These are phyloP conservation scores for Xylaria sp. DNA, from an alignment of 2,329 filamentous ascomycete genomes.

Conservation along the genomic window DNA sequence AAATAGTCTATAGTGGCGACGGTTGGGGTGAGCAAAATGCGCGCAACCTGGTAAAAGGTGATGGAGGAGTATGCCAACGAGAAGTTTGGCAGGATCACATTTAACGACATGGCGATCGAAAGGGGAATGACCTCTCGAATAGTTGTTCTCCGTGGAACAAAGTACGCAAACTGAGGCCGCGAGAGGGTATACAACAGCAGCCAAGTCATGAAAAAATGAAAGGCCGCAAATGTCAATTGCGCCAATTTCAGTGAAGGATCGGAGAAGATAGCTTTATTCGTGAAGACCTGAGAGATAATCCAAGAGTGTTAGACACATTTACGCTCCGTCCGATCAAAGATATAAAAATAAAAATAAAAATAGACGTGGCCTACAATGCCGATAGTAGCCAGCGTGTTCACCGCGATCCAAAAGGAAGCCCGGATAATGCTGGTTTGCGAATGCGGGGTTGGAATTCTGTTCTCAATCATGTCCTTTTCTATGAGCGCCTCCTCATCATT, in stretches of 20 bases:
- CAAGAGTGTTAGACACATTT: slow-evolving; percentile 7
- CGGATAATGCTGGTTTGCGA: slow-evolving; percentile 45
- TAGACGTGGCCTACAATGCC: slow-evolving; percentile 57
- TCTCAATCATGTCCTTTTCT: slow-evolving; percentile 41
- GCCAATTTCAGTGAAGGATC: slow-evolving; percentile 64
- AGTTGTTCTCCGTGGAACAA: slow-evolving; percentile 60
- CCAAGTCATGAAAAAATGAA: slow-evolving; percentile 72
- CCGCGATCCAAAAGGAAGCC: slow-evolving; percentile 60
- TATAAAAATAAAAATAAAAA: no score
- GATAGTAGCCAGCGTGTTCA: slow-evolving; percentile 68
- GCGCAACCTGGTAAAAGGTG: slow-evolving; percentile 73
- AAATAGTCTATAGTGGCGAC: slow-evolving; percentile 70
- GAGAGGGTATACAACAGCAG: slow-evolving; percentile 67
- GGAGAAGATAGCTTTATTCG: slow-evolving; percentile 73
- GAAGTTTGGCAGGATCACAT: slow-evolving; percentile 72
- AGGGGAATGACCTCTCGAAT: slow-evolving; percentile 66
- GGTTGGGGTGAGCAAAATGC: slow-evolving; percentile 69
- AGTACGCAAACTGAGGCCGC: slow-evolving; percentile 62
- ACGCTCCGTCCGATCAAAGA: background rate
- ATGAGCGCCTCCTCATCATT: slow-evolving; percentile 51
- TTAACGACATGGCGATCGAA: slow-evolving; percentile 70
- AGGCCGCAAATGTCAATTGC: slow-evolving; percentile 70
- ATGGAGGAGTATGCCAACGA: slow-evolving; percentile 71
- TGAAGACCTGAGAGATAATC: slow-evolving; percentile 61
- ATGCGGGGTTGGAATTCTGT: slow-evolving; percentile 41